Evolutionary conservation across 345 rosid genomes (phyloP).

Genomic region (Draba incana): DNA sequence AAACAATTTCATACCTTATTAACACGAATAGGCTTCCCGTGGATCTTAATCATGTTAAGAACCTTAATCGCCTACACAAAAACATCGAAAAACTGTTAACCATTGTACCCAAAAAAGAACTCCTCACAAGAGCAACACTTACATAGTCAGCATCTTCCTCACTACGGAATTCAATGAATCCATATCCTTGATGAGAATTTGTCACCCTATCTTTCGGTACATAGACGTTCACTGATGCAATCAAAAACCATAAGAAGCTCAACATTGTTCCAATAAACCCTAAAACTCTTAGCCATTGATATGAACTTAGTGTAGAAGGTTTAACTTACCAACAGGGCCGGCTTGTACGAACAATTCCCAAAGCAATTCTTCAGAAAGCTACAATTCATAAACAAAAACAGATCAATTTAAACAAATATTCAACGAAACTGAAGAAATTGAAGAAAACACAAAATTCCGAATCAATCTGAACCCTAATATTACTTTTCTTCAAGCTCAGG

Average conservation of each 20-base stretch:
- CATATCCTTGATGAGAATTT: constrained; percentile 90
- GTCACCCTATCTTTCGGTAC: constrained; percentile 98
- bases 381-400: not conserved
- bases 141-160: constrained; percentile 99
- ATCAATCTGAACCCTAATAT: constrained; percentile 28
- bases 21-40: constrained; percentile 94
- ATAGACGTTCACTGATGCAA: constrained; percentile 78
- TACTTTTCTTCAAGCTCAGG: not conserved
- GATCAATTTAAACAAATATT: constrained; percentile 10
- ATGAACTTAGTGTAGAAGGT: not conserved
- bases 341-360: constrained; percentile 99
- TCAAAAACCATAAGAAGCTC: not conserved
- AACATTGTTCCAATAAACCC: not conserved
- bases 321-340: constrained; percentile 85
- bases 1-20: constrained; percentile 65
- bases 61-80: constrained; percentile 84
- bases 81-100: not conserved
- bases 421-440: constrained; percentile 2
- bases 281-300: not conserved
- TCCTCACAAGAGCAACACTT: constrained; percentile 30
- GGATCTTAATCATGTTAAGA: constrained; percentile 95
- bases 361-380: constrained; percentile 86
- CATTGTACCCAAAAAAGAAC: not conserved
- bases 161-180: constrained; percentile 88
- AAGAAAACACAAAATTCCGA: not conserved